A percentile compares a stretch with the other conserved stretches of the same genome.
These are phyloP conservation scores for Saccharomycopsis hybrid DNA, from an alignment of 1,139 yeast species.

Conservation along the genomic window DNA sequence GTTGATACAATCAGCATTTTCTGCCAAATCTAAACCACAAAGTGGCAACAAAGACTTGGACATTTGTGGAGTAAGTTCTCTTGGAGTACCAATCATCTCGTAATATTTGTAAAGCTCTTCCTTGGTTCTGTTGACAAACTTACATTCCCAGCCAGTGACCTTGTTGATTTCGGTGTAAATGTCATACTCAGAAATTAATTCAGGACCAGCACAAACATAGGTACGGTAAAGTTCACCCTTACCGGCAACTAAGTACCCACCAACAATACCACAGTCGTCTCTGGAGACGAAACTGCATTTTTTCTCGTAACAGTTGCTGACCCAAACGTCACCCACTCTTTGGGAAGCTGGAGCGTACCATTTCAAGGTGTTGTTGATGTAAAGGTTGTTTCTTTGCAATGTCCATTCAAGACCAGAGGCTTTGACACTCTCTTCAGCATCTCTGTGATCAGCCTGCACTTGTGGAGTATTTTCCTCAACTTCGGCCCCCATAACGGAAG, in stretches of 20 bases:
- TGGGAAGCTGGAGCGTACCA: constrained; percentile 16
- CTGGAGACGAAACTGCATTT: constrained; percentile 14
- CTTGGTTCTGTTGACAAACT: constrained; percentile 12
- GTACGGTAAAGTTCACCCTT: constrained; percentile 14
- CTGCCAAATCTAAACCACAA: neutral
- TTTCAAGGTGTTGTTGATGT: constrained; percentile 12
- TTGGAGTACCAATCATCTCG: constrained; percentile 13
- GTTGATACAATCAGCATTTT: neutral
- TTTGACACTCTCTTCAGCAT: constrained; percentile 12
- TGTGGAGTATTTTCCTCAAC: constrained; percentile 15
- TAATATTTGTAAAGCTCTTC: constrained; percentile 15
- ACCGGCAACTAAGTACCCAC: constrained; percentile 15
- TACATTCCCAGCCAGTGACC: constrained; percentile 16
- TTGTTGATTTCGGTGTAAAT: constrained; percentile 13
- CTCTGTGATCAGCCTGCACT: constrained; percentile 16
- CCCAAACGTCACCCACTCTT: constrained; percentile 12
- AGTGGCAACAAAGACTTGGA: neutral
- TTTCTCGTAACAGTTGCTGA: constrained; percentile 12
- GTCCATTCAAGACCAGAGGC: constrained; percentile 12
- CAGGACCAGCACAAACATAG: constrained; percentile 15
- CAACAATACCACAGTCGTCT: constrained; percentile 15
- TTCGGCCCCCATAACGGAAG: constrained; percentile 18
- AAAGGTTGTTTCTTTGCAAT: constrained; percentile 14
- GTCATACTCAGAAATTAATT: constrained; percentile 12
- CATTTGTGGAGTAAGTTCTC: constrained; percentile 5